Percentiles rank a stretch among this genome's conserved stretches.
phyloP scores from a whole-genome alignment of 2,329 filamentous ascomycete genomes.

The Bipolaris sorokiniana region DNA sequence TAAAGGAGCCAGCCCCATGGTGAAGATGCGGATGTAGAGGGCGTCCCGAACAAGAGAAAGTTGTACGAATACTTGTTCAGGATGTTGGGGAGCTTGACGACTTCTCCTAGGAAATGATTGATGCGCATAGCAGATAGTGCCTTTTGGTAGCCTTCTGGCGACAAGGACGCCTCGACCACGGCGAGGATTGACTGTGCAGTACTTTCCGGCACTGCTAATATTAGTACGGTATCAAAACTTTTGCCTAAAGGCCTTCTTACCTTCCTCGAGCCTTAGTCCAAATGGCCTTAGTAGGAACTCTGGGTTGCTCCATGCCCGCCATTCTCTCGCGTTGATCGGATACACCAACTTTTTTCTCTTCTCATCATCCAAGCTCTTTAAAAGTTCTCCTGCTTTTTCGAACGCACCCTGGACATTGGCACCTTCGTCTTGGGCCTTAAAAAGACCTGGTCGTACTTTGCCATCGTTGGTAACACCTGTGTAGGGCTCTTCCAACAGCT shows the following conservation, averaged over 20 bases:
- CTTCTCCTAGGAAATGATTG: slow-evolving; percentile 75
- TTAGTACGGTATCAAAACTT: slow-evolving; percentile 9
- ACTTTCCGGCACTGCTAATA: slow-evolving; percentile 30
- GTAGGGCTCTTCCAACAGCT: slow-evolving; percentile 65
- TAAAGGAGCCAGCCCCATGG: slow-evolving; percentile 79
- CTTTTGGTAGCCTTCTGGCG: slow-evolving; percentile 73
- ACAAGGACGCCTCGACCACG: slow-evolving; percentile 65
- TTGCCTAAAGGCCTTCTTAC: slow-evolving; percentile 16
- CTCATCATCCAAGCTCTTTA: slow-evolving; percentile 55
- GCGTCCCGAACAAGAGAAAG: slow-evolving; percentile 71
- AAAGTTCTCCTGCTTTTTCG: slow-evolving; percentile 55
- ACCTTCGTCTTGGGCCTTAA: slow-evolving; percentile 67
- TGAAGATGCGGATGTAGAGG: slow-evolving; percentile 55
- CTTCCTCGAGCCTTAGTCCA: slow-evolving; percentile 73
- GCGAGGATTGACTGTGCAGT: slow-evolving; percentile 56
- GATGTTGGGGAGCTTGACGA: slow-evolving; percentile 66
- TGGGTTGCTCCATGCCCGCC: slow-evolving; percentile 75
- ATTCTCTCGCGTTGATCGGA: slow-evolving; percentile 72
- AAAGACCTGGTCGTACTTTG: slow-evolving; percentile 61
- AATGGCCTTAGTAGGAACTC: slow-evolving; percentile 74
- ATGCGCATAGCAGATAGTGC: slow-evolving; percentile 73
- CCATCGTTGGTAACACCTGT: slow-evolving; percentile 74
- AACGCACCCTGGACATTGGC: slow-evolving; percentile 66
- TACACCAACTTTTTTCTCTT: slow-evolving; percentile 60
- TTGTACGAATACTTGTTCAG: slow-evolving; percentile 81